Conservation (phyloP, 1,139 yeast genomes). For the Sugiyamaella pinicola region DNA sequence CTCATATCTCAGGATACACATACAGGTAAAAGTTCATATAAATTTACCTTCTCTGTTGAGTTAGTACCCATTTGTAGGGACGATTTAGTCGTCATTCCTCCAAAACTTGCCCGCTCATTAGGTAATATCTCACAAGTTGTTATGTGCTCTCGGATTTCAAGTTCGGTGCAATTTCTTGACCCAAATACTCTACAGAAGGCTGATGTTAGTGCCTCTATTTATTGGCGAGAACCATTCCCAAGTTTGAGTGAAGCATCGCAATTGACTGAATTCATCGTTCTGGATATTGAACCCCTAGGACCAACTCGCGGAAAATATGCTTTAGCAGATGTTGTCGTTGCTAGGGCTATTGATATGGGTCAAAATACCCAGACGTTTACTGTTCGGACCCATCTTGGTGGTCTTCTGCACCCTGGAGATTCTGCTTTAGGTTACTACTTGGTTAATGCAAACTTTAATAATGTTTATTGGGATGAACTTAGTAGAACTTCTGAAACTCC, state of each 20-base stretch:
- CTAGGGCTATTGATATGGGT: slow-evolving; percentile 85
- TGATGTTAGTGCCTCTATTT: slow-evolving; percentile 73
- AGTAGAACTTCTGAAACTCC: slow-evolving; percentile 73
- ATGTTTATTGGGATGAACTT: slow-evolving; percentile 76
- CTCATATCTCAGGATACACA: slow-evolving; percentile 91
- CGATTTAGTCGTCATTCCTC: slow-evolving; percentile 88
- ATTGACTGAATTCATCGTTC: slow-evolving; percentile 82
- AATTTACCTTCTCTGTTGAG: slow-evolving; percentile 90
- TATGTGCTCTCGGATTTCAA: slow-evolving; percentile 79
- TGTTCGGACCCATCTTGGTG: slow-evolving; percentile 90
- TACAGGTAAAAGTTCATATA: slow-evolving; percentile 83
- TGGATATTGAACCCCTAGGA: slow-evolving; percentile 95
- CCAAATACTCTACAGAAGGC: slow-evolving; percentile 79
- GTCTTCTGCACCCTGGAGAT: slow-evolving; percentile 93
- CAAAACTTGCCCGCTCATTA: slow-evolving; percentile 75
- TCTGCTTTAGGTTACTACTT: slow-evolving; percentile 88
- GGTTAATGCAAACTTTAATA: slow-evolving; percentile 82
- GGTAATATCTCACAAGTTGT: slow-evolving; percentile 86
- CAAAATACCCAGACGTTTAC: slow-evolving; percentile 76
- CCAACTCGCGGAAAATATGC: slow-evolving; percentile 77
- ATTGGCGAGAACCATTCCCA: slow-evolving; percentile 85
- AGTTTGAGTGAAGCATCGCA: slow-evolving; percentile 77
- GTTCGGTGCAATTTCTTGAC: slow-evolving; percentile 82
- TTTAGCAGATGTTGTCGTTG: slow-evolving; percentile 85
- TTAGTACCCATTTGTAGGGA: slow-evolving; percentile 98